A percentile compares a stretch with the other conserved stretches of the same genome.
Evolutionary conservation across 257 asterid genomes (phyloP).

Genomic region (Salvia miltiorrhiza): DNA sequence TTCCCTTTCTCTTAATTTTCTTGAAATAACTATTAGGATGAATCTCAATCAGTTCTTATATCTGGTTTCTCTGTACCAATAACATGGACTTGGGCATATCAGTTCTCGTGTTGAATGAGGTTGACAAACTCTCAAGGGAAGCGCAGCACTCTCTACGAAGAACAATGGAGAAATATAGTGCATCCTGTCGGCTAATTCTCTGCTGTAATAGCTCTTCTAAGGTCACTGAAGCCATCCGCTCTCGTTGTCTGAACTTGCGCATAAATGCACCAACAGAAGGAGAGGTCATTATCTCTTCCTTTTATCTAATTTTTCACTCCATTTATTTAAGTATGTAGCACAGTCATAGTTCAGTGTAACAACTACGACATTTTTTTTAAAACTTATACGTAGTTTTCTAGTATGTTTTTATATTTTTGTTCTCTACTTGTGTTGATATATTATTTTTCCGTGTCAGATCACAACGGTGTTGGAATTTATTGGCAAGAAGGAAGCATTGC

Average conservation of each 20-base stretch:
- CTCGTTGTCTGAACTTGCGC: conserved; percentile 91
- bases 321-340: neutral
- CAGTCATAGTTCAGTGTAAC: neutral
- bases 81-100: conserved; percentile 25
- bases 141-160: conserved; percentile 98
- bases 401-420: conserved; percentile 6
- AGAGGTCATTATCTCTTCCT: conserved; percentile 49
- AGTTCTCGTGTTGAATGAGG: conserved; percentile 94
- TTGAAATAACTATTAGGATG: neutral
- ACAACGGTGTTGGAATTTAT: conserved; percentile 75
- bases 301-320: neutral
- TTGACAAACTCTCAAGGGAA: conserved; percentile 96
- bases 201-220: conserved; percentile 98
- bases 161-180: conserved; percentile 98
- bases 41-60: conserved; percentile 4
- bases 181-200: conserved; percentile 84
- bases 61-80: conserved; percentile 23
- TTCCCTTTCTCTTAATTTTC: neutral
- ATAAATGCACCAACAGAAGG: conserved; percentile 80
- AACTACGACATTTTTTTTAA: neutral
- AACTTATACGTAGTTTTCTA: neutral
- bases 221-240: conserved; percentile 96
- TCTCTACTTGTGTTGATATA: neutral
- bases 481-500: conserved; percentile 88
- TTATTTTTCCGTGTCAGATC: conserved; percentile 42